These are phyloP conservation scores for Glomus cerebriforme DNA, from an alignment of 192 early-diverging fungal genomes.

Conservation along the genomic window DNA sequence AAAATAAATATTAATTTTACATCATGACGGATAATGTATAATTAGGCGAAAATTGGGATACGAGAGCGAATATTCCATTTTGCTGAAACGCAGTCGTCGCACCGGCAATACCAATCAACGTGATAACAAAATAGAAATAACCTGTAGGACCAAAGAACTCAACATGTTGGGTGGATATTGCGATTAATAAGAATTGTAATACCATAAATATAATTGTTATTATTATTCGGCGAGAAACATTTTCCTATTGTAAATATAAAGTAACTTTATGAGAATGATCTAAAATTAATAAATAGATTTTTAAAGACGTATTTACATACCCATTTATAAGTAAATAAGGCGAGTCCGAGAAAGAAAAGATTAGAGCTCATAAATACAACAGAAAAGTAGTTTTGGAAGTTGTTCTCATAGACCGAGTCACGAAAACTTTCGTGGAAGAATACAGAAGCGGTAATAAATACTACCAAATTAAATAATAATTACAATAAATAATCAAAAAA, in stretches of 20 bases:
- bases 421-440: constrained; percentile 68
- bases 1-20: constrained; percentile 36
- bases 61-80: constrained; percentile 72
- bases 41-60: constrained; percentile 64
- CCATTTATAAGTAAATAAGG: constrained; percentile 53
- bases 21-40: constrained; percentile 76
- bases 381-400: constrained; percentile 81
- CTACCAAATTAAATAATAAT: constrained; percentile 28
- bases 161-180: constrained; percentile 52
- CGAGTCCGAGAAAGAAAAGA: constrained; percentile 54
- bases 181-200: constrained; percentile 51
- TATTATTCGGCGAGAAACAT: constrained; percentile 40
- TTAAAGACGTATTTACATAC: constrained; percentile 31
- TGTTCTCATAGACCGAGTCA: constrained; percentile 58
- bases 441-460: constrained; percentile 78
- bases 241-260: constrained; percentile 28
- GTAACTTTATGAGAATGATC: too few species aligned
- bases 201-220: constrained; percentile 57
- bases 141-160: constrained; percentile 43
- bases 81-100: constrained; percentile 63
- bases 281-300: background rate
- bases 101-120: constrained; percentile 58
- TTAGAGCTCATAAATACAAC: constrained; percentile 63
- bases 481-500: background rate
- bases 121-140: constrained; percentile 68